Evolutionary conservation across 805 yeast species (phyloP).

Genomic region (Hanseniaspora nectarophila): DNA sequence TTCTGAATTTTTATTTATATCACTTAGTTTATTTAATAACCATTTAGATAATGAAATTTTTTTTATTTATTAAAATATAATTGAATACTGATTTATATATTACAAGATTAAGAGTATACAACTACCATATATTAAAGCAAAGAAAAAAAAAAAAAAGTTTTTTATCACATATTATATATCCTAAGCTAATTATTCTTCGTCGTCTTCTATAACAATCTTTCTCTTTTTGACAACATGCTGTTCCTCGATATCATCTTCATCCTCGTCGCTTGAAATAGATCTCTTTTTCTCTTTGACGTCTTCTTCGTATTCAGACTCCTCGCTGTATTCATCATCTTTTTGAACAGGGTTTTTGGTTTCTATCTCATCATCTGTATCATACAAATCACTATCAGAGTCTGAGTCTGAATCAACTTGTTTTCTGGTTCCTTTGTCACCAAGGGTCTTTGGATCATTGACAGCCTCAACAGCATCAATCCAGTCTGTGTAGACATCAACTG

Average conservation of each 20-base stretch:
- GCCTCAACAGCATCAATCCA: conserved; percentile 96
- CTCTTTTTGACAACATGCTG: conserved; percentile 16
- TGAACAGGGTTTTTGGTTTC: conserved; percentile 11
- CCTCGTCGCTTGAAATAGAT: conserved; percentile 16
- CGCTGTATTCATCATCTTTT: not conserved
- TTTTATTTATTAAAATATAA: too few relatives aligned
- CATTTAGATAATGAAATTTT: too few relatives aligned
- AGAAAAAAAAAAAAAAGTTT: not conserved
- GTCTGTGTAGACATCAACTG: conserved; percentile 89
- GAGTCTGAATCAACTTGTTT: conserved; percentile 18
- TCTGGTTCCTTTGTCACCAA: conserved; percentile 22
- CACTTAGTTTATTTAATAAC: too few relatives aligned
- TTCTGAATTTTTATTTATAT: too few relatives aligned
- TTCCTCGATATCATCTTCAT: conserved; percentile 18
- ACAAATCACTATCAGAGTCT: conserved; percentile 24
- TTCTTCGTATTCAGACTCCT: not conserved
- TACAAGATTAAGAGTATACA: too few relatives aligned
- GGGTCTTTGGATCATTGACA: conserved; percentile 32
- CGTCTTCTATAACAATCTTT: conserved; percentile 20
- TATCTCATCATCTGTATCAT: conserved; percentile 27
- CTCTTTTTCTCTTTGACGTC: too few relatives aligned
- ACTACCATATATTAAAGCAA: not conserved
- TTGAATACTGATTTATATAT: not conserved
- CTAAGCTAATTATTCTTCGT: conserved; percentile 18
- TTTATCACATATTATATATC: not conserved